Percentiles rank a stretch among this genome's conserved stretches.
Evolutionary conservation across 1,139 yeast genomes (phyloP).

Genomic region (Barnettozyma hawaiiensis): DNA sequence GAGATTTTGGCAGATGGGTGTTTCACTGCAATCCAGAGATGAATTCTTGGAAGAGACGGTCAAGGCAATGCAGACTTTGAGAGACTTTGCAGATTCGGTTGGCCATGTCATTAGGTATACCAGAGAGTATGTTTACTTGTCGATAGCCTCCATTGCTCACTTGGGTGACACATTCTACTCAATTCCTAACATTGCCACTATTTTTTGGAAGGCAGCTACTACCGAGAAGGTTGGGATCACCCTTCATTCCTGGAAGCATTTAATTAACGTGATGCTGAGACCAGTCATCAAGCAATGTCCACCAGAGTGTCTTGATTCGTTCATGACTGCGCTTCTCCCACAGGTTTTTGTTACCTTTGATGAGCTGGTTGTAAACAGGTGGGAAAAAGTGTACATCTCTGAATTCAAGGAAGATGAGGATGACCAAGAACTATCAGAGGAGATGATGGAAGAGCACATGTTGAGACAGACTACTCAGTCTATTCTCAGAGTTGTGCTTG

Average conservation of each 20-base stretch:
- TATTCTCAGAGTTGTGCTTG: slow-evolving; percentile 84
- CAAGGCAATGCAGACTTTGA: slow-evolving; percentile 83
- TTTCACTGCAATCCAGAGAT: slow-evolving; percentile 88
- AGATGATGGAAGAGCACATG: slow-evolving; percentile 96
- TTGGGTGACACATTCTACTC: slow-evolving; percentile 86
- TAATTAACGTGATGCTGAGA: slow-evolving; percentile 84
- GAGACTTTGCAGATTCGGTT: slow-evolving; percentile 98
- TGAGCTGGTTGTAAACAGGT: slow-evolving; percentile 57
- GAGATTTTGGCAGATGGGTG: slow-evolving; percentile 98
- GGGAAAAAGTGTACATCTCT: slow-evolving; percentile 66
- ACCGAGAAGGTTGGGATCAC: slow-evolving; percentile 85
- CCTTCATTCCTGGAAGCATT: slow-evolving; percentile 94
- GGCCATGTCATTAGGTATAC: slow-evolving; percentile 95
- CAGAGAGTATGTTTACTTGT: slow-evolving; percentile 88
- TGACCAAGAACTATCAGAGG: slow-evolving; percentile 87
- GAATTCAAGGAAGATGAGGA: slow-evolving; percentile 55
- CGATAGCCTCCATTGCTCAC: slow-evolving; percentile 85
- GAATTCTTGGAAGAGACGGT: slow-evolving; percentile 93
- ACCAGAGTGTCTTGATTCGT: slow-evolving; percentile 53
- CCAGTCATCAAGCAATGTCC: slow-evolving; percentile 90
- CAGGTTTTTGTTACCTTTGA: slow-evolving; percentile 69
- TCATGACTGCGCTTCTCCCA: slow-evolving; percentile 75
- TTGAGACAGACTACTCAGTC: slow-evolving; percentile 90
- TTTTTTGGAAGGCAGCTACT: slow-evolving; percentile 79
- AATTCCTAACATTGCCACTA: slow-evolving; percentile 72